Percentiles rank a stretch among this genome's conserved stretches.
Evolutionary conservation across 495 filamentous ascomycete species (phyloP).

Genomic region (Sordaria brevicollis): DNA sequence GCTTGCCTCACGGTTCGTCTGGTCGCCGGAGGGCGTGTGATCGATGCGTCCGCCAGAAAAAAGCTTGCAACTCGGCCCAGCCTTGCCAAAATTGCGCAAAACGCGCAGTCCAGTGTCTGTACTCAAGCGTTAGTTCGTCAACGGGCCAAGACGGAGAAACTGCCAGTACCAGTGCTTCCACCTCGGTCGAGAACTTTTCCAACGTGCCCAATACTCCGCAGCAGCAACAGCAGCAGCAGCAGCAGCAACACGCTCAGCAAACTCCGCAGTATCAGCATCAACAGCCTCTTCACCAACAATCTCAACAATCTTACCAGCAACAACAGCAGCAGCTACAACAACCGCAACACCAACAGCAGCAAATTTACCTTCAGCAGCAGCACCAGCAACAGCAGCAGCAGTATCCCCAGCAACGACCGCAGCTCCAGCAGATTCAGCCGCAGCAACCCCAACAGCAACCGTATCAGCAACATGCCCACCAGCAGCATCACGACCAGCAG

Average conservation of each 20-base stretch:
- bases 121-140: conserved; percentile 5
- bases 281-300: background rate
- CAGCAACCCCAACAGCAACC: background rate
- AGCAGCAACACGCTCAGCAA: background rate
- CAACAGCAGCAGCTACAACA: background rate
- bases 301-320: background rate
- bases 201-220: background rate
- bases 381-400: background rate
- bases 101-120: conserved; percentile 13
- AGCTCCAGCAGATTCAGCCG: background rate
- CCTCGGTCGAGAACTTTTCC: background rate
- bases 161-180: background rate
- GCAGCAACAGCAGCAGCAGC: background rate
- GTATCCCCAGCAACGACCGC: background rate
- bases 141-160: background rate
- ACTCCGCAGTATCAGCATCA: background rate
- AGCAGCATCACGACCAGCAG: background rate
- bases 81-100: conserved; percentile 21
- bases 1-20: conserved; percentile 4
- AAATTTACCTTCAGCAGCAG: background rate
- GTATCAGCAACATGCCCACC: background rate
- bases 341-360: background rate
- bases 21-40: conserved; percentile 20
- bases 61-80: conserved; percentile 21
- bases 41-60: conserved; percentile 23